Percentiles rank a stretch among this genome's conserved stretches.
Evolutionary conservation across 441 rosid genomes (phyloP).

Genomic region (Croton setiger): DNA sequence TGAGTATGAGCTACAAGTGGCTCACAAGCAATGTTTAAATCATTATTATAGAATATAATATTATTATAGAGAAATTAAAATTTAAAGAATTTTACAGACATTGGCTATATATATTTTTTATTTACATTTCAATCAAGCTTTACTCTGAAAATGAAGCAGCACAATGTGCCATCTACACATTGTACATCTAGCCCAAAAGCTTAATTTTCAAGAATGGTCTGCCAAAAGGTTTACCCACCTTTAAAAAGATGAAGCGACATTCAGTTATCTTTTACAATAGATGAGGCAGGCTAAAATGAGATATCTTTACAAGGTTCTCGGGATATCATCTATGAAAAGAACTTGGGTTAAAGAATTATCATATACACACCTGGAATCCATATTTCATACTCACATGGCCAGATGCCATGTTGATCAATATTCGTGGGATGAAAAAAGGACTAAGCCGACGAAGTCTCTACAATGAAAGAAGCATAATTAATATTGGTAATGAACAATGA

Average conservation of each 20-base stretch:
- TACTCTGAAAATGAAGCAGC: conserved; percentile 9
- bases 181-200: conserved; percentile 8
- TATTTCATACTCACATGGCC: conserved; percentile 95
- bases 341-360: not conserved
- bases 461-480: conserved; percentile 23
- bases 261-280: not conserved
- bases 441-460: conserved; percentile 87
- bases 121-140: not conserved
- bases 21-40: not conserved
- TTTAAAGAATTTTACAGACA: not conserved
- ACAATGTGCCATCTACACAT: not conserved
- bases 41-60: not conserved
- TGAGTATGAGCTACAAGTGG: conserved; percentile 5
- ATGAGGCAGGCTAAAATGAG: not conserved
- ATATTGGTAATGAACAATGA: not conserved
- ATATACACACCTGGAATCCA: conserved; percentile 74
- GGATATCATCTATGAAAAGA: not conserved
- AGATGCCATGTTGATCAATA: conserved; percentile 91
- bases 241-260: not conserved
- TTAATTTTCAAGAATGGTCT: conserved; percentile 2
- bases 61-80: not conserved
- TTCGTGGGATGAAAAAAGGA: conserved; percentile 88
- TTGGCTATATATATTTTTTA: not conserved
- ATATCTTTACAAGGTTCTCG: conserved; percentile 10
- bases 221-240: not conserved